Base-by-base conservation (phyloP, 2,329 filamentous ascomycete species). In the Ascocoryne sarcoides region DNA sequence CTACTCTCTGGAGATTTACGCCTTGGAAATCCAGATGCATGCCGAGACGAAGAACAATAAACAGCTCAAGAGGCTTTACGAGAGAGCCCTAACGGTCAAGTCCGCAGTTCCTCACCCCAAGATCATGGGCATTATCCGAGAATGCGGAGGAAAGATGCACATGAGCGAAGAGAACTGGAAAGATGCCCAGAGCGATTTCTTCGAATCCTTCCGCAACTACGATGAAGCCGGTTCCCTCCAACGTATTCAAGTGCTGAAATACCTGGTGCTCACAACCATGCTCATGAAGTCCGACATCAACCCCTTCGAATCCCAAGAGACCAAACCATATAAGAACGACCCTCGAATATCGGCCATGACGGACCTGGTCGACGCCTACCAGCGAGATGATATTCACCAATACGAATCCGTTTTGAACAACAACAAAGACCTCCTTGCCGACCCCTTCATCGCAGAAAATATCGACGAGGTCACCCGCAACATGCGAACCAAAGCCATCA, bases 161-260 rank as follows among this genome's bases (percentile, higher is more conserved):
- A 96, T 98, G 92, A 92, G 85, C 62, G 92, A 98, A 70, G 92
- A 96, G 67, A 96, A 96, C 62, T 98, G 92, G 92, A 87, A 92
- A 61, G 86, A 89, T 57, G 92, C 92, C 1, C 89, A 96, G 65
- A 90, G 81, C 54, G 92, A 96, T 67, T 98, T 98, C 64, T 95
- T 95, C 63, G 92, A 98, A 62, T 94, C 90, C 1, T 98, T 98
- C 70, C 84, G 89, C 42, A 96, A 95, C 67, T 98, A 96, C 66
- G 92, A 98, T 60, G 92, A 98, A 68, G 92, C 92, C 30, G 92
- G 92, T 33, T 95, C 89, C 18, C 75, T 95, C 56, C 90, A 96
- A 63, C 79, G 92, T 35, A 96, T 96, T 53, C 90, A 96, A 63
- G 92, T 96, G 12, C 76, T 98, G 53, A 96, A 95, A 65, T 98